A percentile compares a stretch with the other conserved stretches of the same genome.
Conservation (phyloP, 805 yeast genomes). For the Zygotorulaspora danielsina region DNA sequence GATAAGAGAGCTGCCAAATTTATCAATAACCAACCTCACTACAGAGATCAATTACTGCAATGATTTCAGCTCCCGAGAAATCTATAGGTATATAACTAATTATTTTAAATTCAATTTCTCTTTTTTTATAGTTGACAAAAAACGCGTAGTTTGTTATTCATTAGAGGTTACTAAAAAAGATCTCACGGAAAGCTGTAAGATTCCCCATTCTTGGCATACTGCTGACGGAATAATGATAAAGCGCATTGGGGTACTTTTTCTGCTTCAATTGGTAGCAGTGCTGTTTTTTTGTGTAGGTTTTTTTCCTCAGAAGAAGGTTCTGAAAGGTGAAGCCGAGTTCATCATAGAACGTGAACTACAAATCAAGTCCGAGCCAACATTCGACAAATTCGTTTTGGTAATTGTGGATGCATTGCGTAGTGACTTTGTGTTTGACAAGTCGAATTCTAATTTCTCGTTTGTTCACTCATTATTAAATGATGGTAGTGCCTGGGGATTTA, state of each 20-base stretch:
- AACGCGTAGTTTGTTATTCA: too few relatives aligned
- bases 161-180: too few relatives aligned
- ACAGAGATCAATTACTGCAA: slow-evolving; percentile 71
- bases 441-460: slow-evolving; percentile 58
- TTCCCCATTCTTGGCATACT: too few relatives aligned
- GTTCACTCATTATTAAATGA: slow-evolving; percentile 59
- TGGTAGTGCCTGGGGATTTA: slow-evolving; percentile 79
- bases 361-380: slow-evolving; percentile 37
- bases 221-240: too few relatives aligned
- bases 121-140: slow-evolving; percentile 3
- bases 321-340: slow-evolving; percentile 54
- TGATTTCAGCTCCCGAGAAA: slow-evolving; percentile 14
- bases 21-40: slow-evolving; percentile 84
- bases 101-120: slow-evolving; percentile 4
- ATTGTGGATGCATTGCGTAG: slow-evolving; percentile 91
- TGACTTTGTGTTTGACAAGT: slow-evolving; percentile 69
- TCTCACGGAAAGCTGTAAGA: too few relatives aligned
- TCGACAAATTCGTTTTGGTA: slow-evolving; percentile 68
- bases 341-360: slow-evolving; percentile 33
- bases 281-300: slow-evolving; percentile 73
- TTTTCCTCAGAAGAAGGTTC: slow-evolving; percentile 81
- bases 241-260: slow-evolving; percentile 11
- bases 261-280: slow-evolving; percentile 50
- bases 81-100: slow-evolving; percentile 2
- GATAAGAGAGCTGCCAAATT: slow-evolving; percentile 65